Evolutionary conservation across 2,329 filamentous ascomycete genomes (phyloP), one percentile per base, ranked within the genome.

Genomic region (Penicillium sp.): DNA sequence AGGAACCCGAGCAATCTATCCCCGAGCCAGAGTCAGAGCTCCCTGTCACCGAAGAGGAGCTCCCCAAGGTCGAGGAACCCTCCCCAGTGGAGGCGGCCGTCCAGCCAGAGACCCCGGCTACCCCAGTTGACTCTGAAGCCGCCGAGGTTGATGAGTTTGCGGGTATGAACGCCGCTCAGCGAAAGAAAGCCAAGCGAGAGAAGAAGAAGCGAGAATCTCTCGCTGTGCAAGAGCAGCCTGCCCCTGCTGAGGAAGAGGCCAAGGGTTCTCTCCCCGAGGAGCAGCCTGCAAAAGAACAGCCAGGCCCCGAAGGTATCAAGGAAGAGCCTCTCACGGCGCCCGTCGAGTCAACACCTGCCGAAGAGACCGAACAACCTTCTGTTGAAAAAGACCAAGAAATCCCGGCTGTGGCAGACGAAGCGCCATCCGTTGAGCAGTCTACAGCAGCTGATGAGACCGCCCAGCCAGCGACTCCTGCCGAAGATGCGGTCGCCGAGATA

Each of bases 121-220:
- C 50, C 1, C 6, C 27, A 29, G 16, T 38, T 14, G 53, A 59
- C 22, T 27, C 34, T 10, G 44, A 13, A 14, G 41, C 22, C 2
- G 22, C 42, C 31, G 42, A 50, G n/a, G 38, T 34, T n/a, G 40
- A 52, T 18, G 13, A 41, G 6, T 40, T 40, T 21, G 38, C n/a
- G 10, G 38, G 42, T 16, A 45, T 64, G 52, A 65, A 59, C 3
- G 29, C 62, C 5, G 57, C 62, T 1, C 58, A 64, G 32, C 66
- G 64, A 56, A 72, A 67, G 53, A 76, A 72, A 55, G 65, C 64
- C n/a, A 76, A 76, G 63, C 78, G 76, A 55, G 66, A 61, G 38
- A 62, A 63, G 45, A 63, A 64, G 36, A 62, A 61, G 55, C 42
- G 42, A n/a, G 6, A 32, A 14, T n/a, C 42, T 11, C 34, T 47